Conservation (phyloP, 116 monocot genomes). For the Iris pallida region DNA sequence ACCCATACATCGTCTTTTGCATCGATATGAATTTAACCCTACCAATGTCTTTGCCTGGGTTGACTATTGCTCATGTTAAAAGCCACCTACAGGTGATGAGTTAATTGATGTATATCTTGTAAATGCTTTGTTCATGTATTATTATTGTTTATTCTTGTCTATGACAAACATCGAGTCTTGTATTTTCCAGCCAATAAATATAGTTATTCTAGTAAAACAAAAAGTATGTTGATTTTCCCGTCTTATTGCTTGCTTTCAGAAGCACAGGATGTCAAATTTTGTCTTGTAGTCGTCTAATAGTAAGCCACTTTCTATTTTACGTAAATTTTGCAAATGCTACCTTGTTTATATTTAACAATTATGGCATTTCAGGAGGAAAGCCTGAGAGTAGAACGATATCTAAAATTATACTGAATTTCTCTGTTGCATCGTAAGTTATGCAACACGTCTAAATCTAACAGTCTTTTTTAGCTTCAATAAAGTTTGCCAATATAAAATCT, state of each 20-base stretch:
- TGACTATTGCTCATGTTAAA: conserved; percentile 16
- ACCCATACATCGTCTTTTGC: no score
- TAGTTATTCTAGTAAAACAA: no score
- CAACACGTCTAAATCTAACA: neutral
- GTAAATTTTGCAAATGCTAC: neutral
- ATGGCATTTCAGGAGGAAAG: neutral
- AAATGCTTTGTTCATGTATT: neutral
- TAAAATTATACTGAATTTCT: conserved; percentile 14
- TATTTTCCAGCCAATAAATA: no score
- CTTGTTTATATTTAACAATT: conserved; percentile 1
- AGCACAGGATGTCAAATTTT: conserved; percentile 16
- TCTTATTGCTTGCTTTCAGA: conserved; percentile 4
- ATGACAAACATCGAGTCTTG: no score
- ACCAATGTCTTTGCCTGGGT: conserved; percentile 20
- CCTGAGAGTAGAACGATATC: neutral
- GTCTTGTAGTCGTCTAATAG: conserved; percentile 15
- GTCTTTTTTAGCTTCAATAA: no score
- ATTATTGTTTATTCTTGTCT: no score
- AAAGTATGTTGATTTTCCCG: neutral
- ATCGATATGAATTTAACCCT: no score
- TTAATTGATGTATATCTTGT: neutral
- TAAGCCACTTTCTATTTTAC: neutral
- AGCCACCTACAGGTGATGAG: conserved; percentile 20
- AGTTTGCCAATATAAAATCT: no score
- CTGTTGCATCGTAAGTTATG: conserved; percentile 14